Evolutionary conservation across 495 filamentous ascomycete genomes (phyloP).

Genomic region (Aspergillus egyptiacus): DNA sequence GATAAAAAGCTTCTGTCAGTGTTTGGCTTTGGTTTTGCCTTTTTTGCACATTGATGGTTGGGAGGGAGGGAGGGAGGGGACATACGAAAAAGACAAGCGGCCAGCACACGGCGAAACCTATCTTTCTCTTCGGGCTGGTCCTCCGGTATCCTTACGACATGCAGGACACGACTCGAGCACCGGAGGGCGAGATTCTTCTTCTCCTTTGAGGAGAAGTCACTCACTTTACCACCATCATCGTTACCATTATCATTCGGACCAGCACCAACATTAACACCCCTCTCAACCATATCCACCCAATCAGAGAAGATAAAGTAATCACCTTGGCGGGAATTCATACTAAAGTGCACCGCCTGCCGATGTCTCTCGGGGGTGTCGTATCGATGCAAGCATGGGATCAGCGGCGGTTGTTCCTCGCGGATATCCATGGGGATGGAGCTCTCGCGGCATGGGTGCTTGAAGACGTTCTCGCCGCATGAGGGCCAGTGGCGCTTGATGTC

Average conservation of each 20-base stretch:
- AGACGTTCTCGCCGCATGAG: slow-evolving; percentile 20
- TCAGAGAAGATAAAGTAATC: slow-evolving; percentile 41
- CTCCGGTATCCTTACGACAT: slow-evolving; percentile 20
- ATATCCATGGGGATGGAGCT: slow-evolving; percentile 19
- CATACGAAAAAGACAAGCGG: slow-evolving; percentile 31
- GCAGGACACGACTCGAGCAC: slow-evolving; percentile 22
- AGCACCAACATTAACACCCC: no score
- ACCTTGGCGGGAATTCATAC: slow-evolving; percentile 16
- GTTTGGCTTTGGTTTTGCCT: background rate
- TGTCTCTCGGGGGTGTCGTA: slow-evolving; percentile 32
- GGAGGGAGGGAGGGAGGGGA: background rate
- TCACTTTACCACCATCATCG: no score
- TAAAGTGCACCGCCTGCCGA: slow-evolving; percentile 34
- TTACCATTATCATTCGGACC: no score
- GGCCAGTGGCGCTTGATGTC: slow-evolving; percentile 34
- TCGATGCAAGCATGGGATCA: slow-evolving; percentile 24
- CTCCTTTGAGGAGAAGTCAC: no score
- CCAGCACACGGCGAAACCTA: slow-evolving; percentile 34
- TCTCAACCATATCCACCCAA: slow-evolving; percentile 13
- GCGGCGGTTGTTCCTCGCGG: slow-evolving; percentile 18
- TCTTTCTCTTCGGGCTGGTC: slow-evolving; percentile 27
- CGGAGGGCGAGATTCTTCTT: slow-evolving; percentile 6
- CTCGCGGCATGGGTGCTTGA: slow-evolving; percentile 14
- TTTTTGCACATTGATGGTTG: background rate
- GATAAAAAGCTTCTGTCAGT: background rate